Base-by-base conservation (phyloP, 441 rosid species). In the Omphalea diandra region DNA sequence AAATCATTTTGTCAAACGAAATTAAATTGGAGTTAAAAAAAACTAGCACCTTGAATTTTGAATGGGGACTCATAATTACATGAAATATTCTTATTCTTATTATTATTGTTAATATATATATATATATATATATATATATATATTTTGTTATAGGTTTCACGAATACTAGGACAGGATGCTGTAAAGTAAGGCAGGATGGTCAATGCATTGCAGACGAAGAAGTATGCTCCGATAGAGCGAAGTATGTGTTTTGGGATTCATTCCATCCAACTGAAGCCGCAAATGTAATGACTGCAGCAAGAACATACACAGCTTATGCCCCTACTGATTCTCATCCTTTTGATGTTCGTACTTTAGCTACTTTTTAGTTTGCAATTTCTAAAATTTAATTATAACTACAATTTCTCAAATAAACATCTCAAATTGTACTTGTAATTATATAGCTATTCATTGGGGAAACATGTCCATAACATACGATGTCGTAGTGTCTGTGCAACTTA, bases 201-300 rank as follows among this genome's bases (percentile, higher is more conserved):
- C 61, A 69, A 57, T 10, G 76, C 63, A 2, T 18, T 67, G 43
- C 47, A 76, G 56, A 75, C 36, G 35, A 15, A 54, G 4, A 1
- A 4, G 73, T 83, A 12, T 87, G 90, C 63, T 33, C 46, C 11
- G 22, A 65, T 49, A 79, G 89, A 63, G 71, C 35, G 1, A 36
- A 27, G n/a, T 76, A 82, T 52, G 36, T 74, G 49, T 88, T 74
- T 40, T 87, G 90, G 89, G 97, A 88, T 56, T 64, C 74, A 3
- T 83, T 82, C 52, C 94, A 88, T 72, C 76, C 86, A 15, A 81
- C 97, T 0, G 88, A 88, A 15, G 83, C 83, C 9, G 54, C 65
- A 27, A 82, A 83, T 53, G 20, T 2, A 40, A 2, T 79, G 3
- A 63, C 40, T 5, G 91, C 85, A 2, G 20, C 35, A 2, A 73